Evolutionary conservation across 768 basidiomycete species (phyloP).

Genomic region (Boletus pseudopeckii): DNA sequence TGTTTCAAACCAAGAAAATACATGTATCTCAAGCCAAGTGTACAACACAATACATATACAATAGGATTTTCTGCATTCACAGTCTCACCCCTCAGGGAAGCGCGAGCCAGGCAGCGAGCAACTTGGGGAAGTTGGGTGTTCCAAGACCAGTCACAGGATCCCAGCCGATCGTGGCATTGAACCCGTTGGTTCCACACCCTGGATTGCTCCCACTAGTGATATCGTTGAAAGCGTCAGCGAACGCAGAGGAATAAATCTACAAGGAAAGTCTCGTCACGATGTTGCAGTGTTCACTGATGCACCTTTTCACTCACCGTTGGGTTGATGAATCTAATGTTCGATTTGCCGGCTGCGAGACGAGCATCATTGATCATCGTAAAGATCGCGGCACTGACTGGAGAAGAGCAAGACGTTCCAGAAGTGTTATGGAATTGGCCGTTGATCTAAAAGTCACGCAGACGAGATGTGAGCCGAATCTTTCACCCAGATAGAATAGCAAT

Average conservation of each 20-base stretch:
- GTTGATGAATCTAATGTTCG: slow-evolving; percentile 42
- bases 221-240: slow-evolving; percentile 18
- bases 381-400: slow-evolving; percentile 32
- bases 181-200: slow-evolving; percentile 29
- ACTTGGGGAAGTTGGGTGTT: slow-evolving; percentile 46
- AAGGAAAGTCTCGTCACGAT: neutral
- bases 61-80: no score
- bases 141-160: slow-evolving; percentile 37
- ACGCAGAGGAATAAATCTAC: slow-evolving; percentile 19
- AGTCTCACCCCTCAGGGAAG: slow-evolving; percentile 33
- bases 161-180: slow-evolving; percentile 23
- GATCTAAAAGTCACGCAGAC: slow-evolving; percentile 24
- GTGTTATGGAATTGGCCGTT: slow-evolving; percentile 32
- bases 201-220: slow-evolving; percentile 24
- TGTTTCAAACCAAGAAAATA: no score
- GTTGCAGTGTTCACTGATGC: neutral
- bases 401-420: slow-evolving; percentile 33
- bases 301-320: slow-evolving; percentile 38
- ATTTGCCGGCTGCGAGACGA: slow-evolving; percentile 31
- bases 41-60: no score
- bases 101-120: slow-evolving; percentile 41
- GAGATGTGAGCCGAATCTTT: no score
- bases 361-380: slow-evolving; percentile 38
- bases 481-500: neutral
- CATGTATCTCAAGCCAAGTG: no score